phyloP scores from a whole-genome alignment of 2,329 filamentous ascomycete species.

The Akanthomyces uredinophilus region DNA sequence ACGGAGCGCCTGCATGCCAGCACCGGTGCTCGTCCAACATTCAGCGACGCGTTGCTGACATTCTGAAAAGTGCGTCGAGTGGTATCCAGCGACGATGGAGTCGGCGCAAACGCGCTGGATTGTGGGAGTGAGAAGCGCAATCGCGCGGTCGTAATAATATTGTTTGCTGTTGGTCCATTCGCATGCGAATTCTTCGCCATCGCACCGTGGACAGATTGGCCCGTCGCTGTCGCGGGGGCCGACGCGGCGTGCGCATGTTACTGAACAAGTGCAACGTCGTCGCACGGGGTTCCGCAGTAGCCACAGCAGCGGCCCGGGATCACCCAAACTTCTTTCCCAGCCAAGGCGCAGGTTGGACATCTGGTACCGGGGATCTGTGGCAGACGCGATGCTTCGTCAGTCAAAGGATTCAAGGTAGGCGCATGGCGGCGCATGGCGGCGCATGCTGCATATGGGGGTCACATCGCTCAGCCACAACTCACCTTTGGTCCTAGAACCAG shows the following conservation, averaged over 20 bases:
- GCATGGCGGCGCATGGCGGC: constrained; percentile 5
- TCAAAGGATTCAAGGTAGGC: not conserved
- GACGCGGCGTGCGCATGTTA: not conserved
- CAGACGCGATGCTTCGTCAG: not conserved
- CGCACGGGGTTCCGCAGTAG: constrained; percentile 44
- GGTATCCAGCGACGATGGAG: not conserved
- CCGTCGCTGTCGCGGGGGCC: not conserved
- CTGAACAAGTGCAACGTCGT: constrained; percentile 12
- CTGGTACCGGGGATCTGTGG: constrained; percentile 43
- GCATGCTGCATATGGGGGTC: not conserved
- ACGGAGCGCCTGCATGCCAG: not conserved
- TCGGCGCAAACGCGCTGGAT: not conserved
- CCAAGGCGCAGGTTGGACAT: constrained; percentile 45
- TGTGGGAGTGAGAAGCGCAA: not conserved
- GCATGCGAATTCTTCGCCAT: not conserved
- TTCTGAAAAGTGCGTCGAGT: not conserved
- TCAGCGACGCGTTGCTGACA: not conserved
- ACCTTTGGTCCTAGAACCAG: constrained; percentile 14
- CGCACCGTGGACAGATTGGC: not conserved
- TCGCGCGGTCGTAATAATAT: not conserved
- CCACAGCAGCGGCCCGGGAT: constrained; percentile 48
- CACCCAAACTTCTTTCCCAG: constrained; percentile 51
- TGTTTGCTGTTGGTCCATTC: not conserved
- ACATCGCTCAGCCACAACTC: not conserved
- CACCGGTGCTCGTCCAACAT: not conserved